A percentile compares a stretch with the other conserved stretches of the same genome.
phyloP scores from a whole-genome alignment of 2,329 filamentous ascomycete species.

The Ophiostoma sp. region DNA sequence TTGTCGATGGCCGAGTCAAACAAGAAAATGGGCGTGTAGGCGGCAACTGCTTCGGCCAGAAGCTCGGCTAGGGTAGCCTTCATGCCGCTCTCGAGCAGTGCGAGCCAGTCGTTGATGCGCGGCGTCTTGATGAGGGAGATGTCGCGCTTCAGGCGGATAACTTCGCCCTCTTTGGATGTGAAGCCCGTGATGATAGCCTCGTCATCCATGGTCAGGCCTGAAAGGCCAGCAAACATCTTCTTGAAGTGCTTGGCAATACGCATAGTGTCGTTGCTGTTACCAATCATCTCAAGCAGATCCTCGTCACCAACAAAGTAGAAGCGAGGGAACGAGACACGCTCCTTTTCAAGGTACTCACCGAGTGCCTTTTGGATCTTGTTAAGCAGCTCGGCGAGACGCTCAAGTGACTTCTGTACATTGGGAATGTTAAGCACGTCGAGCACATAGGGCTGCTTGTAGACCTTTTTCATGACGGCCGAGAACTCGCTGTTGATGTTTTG shows the following conservation, averaged over 20 bases:
- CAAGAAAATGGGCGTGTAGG: slow-evolving; percentile 74
- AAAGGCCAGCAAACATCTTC: slow-evolving; percentile 99
- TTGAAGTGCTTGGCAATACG: slow-evolving; percentile 98
- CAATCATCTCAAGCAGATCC: slow-evolving; percentile 96
- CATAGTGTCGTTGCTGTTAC: slow-evolving; percentile 95
- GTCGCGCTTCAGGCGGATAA: slow-evolving; percentile 79
- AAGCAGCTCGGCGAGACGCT: slow-evolving; percentile 89
- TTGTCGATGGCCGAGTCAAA: slow-evolving; percentile 65
- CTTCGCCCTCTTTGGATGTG: slow-evolving; percentile 91
- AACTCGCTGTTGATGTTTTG: slow-evolving; percentile 99
- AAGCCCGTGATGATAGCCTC: slow-evolving; percentile 86
- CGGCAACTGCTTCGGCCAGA: slow-evolving; percentile 76
- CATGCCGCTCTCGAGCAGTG: slow-evolving; percentile 86
- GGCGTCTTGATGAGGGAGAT: slow-evolving; percentile 91
- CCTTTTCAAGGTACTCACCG: slow-evolving; percentile 95
- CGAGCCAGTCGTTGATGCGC: slow-evolving; percentile 98
- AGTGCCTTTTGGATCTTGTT: slow-evolving; percentile 99
- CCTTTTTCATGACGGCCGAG: slow-evolving; percentile 98
- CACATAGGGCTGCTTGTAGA: slow-evolving; percentile 91
- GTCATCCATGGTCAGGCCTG: slow-evolving; percentile 84
- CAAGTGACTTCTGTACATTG: slow-evolving; percentile 90
- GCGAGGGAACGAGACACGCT: slow-evolving; percentile 92
- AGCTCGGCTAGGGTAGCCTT: slow-evolving; percentile 88
- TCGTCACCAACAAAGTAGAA: slow-evolving; percentile 99
- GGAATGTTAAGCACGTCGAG: slow-evolving; percentile 94